phyloP scores from a whole-genome alignment of 2,329 filamentous ascomycete species.

The Elsinoe fawcettii region DNA sequence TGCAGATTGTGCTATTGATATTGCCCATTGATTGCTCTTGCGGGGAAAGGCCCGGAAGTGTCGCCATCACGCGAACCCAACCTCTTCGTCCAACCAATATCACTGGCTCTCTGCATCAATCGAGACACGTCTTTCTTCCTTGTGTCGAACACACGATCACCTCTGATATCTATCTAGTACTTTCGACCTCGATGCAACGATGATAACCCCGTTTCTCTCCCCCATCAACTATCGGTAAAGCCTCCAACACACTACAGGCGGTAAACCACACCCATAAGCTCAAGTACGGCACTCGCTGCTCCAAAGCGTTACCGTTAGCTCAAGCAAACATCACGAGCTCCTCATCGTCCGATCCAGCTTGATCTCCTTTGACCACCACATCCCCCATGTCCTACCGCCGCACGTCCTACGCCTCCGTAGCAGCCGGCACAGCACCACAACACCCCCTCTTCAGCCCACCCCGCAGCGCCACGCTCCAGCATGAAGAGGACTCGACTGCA shows the following conservation, averaged over 20 bases:
- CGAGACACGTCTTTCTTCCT: not conserved
- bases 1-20: not conserved
- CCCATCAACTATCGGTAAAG: not conserved
- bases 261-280: not conserved
- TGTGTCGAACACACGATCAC: not conserved
- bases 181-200: not conserved
- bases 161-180: not conserved
- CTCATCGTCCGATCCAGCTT: too few relatives aligned
- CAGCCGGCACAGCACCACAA: conserved; percentile 43
- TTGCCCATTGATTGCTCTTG: not conserved
- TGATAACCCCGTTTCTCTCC: not conserved
- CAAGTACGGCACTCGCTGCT: not conserved
- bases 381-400: conserved; percentile 37
- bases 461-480: conserved; percentile 43
- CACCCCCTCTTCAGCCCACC: conserved; percentile 31
- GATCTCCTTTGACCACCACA: not conserved
- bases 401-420: conserved; percentile 56
- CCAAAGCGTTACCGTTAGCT: not conserved
- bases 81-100: not conserved
- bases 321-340: not conserved
- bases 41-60: conserved; percentile 7
- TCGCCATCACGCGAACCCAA: conserved; percentile 6
- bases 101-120: not conserved
- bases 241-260: not conserved
- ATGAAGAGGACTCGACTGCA: conserved; percentile 42